phyloP scores from a whole-genome alignment of 768 basidiomycete species.

The Lactarius pseudohatsudake region DNA sequence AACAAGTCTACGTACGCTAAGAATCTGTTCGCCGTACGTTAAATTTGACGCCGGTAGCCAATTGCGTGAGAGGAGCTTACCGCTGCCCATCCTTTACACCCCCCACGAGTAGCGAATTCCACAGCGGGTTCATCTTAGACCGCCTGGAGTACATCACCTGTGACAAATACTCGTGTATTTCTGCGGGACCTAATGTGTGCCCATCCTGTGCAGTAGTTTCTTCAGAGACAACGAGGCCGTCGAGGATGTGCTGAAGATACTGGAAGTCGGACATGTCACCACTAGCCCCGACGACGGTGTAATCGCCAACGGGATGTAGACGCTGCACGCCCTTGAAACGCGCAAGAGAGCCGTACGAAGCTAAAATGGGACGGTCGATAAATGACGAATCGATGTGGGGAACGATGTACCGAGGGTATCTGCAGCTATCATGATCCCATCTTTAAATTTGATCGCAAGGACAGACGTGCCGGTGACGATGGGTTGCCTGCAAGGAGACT shows the following conservation, averaged over 20 bases:
- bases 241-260: conserved; percentile 78
- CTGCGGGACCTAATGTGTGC: conserved; percentile 77
- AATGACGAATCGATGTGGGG: not conserved
- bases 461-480: conserved; percentile 98
- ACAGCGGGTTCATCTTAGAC: conserved; percentile 88
- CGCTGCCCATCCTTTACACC: conserved; percentile 83
- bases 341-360: conserved; percentile 95
- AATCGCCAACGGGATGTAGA: conserved; percentile 77
- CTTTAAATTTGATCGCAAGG: conserved; percentile 90
- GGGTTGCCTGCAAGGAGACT: conserved; percentile 64
- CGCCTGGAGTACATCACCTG: conserved; percentile 89
- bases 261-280: conserved; percentile 99
- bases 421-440: conserved; percentile 97
- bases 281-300: conserved; percentile 87
- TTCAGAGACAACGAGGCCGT: conserved; percentile 64
- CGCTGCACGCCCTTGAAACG: conserved; percentile 94
- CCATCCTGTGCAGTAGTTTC: conserved; percentile 84
- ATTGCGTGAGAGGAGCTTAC: conserved; percentile 42
- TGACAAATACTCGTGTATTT: conserved; percentile 90
- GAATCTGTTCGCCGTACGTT: conserved; percentile 55
- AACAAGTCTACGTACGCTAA: conserved; percentile 91
- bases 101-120: conserved; percentile 93
- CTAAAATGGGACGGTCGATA: conserved; percentile 41
- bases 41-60: not conserved
- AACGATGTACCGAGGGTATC: conserved; percentile 82